These are phyloP conservation scores for Lasiodiplodia sp. DNA, from an alignment of 2,329 filamentous ascomycete species.

Conservation along the genomic window DNA sequence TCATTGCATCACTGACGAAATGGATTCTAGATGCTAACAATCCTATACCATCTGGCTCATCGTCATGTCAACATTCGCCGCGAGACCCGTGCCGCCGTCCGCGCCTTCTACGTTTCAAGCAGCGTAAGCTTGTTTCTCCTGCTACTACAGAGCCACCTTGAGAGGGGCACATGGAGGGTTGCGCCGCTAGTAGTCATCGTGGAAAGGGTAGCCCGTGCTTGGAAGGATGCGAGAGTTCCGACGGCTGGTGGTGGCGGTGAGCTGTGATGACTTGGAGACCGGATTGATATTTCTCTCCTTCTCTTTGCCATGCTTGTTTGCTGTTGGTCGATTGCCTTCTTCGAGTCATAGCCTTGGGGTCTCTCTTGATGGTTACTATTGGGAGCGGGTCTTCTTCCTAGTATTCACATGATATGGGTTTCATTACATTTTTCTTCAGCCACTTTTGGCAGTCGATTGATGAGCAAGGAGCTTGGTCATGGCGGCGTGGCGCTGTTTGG, in stretches of 20 bases:
- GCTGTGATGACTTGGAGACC: background rate
- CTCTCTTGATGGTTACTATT: too few relatives aligned
- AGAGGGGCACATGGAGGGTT: slow-evolving; percentile 4
- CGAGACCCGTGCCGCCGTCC: slow-evolving; percentile 78
- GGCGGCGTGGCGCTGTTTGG: too few relatives aligned
- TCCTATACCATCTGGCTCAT: slow-evolving; percentile 78
- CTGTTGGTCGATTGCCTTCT: too few relatives aligned
- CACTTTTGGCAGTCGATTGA: too few relatives aligned
- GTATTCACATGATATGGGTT: too few relatives aligned
- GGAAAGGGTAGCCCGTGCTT: slow-evolving; percentile 14
- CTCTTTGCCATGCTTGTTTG: background rate
- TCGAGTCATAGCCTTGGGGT: too few relatives aligned
- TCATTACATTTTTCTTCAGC: too few relatives aligned
- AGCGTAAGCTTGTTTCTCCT: slow-evolving; percentile 78
- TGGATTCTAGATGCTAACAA: slow-evolving; percentile 68
- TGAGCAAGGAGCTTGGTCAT: too few relatives aligned
- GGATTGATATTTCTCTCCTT: background rate
- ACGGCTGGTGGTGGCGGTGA: slow-evolving; percentile 1
- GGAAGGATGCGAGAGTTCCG: slow-evolving; percentile 14
- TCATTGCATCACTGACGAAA: background rate
- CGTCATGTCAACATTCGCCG: slow-evolving; percentile 81
- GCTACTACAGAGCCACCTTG: slow-evolving; percentile 69
- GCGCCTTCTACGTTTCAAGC: slow-evolving; percentile 77
- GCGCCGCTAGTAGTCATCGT: slow-evolving; percentile 19
- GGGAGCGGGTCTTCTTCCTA: too few relatives aligned